A percentile compares a stretch with the other conserved stretches of the same genome.
Conservation (phyloP, 352 stramenopile genomes). For the Thraustochytrium striatum region DNA sequence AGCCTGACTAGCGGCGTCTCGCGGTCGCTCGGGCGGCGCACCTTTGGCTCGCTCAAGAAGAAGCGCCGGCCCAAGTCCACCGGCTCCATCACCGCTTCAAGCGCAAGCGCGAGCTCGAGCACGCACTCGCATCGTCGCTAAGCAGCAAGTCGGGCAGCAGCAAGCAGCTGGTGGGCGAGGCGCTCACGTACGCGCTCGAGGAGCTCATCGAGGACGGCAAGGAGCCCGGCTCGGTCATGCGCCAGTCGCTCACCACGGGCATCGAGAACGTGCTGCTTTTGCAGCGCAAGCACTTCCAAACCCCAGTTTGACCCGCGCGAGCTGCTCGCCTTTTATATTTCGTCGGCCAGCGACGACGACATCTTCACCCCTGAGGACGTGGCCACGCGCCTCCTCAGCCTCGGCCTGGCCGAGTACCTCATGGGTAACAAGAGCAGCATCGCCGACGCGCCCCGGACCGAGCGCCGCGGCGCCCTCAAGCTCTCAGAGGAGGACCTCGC, state of each 20-base stretch:
- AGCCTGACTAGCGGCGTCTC: not conserved
- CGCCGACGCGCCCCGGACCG: not conserved
- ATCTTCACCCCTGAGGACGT: not conserved
- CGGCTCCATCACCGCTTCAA: not conserved
- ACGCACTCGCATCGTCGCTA: not conserved
- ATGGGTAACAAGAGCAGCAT: not conserved
- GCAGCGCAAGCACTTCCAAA: conserved; percentile 9
- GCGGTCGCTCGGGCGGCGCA: not conserved
- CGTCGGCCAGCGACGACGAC: not conserved
- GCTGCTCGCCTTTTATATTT: conserved; percentile 30
- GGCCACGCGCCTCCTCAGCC: not conserved
- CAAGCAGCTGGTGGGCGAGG: conserved; percentile 17
- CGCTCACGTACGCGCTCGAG: conserved; percentile 5
- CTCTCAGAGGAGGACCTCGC: too few species aligned
- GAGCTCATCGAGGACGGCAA: conserved; percentile 43
- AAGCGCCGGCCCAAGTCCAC: not conserved
- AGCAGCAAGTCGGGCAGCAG: not conserved
- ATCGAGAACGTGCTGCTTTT: conserved; percentile 16
- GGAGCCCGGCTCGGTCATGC: conserved; percentile 1
- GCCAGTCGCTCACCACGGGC: conserved; percentile 5
- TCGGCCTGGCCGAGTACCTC: conserved; percentile 27
- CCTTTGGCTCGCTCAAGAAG: not conserved
- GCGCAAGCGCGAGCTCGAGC: not conserved
- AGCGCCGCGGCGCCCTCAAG: too few species aligned
- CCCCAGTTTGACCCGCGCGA: conserved; percentile 24